Conservation (phyloP, 2,329 filamentous ascomycete genomes). For the Dactylellina cionopaga region DNA sequence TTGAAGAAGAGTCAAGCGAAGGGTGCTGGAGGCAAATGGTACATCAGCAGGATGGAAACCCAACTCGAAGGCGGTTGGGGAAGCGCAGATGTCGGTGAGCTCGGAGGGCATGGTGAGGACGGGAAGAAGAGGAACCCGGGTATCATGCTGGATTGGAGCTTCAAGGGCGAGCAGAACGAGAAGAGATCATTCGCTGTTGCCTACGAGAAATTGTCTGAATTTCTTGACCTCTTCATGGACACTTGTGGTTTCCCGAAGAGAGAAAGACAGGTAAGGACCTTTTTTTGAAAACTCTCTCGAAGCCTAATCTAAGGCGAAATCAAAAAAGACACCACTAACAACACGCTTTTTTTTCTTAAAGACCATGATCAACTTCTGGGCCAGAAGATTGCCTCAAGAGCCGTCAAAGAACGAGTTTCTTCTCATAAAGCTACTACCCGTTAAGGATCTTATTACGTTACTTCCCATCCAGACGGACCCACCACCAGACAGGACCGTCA, state of each 20-base stretch:
- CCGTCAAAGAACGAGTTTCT: constrained; percentile 52
- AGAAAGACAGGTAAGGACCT: constrained; percentile 48
- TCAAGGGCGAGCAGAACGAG: constrained; percentile 53
- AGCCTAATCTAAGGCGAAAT: neutral
- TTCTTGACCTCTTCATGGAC: constrained; percentile 54
- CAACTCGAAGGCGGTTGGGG: constrained; percentile 50
- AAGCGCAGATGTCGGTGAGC: constrained; percentile 43
- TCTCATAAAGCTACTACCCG: constrained; percentile 54
- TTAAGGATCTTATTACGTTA: constrained; percentile 52
- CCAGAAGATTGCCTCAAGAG: constrained; percentile 48
- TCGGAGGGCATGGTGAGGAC: constrained; percentile 45
- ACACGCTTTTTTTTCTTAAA: constrained; percentile 6
- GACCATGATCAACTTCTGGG: constrained; percentile 54
- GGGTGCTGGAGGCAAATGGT: constrained; percentile 49
- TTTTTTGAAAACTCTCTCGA: neutral
- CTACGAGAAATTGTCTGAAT: constrained; percentile 50
- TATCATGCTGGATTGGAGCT: constrained; percentile 51
- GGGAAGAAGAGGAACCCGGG: constrained; percentile 49
- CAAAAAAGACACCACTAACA: constrained; percentile 35
- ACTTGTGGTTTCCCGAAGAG: constrained; percentile 54
- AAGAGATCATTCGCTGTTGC: constrained; percentile 54
- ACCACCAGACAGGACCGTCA: constrained; percentile 53
- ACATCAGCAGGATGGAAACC: constrained; percentile 49
- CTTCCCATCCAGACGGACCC: constrained; percentile 54
- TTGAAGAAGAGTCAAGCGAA: constrained; percentile 50